Base-by-base conservation (phyloP, 345 rosid species). In the Clarkia xantiana region DNA sequence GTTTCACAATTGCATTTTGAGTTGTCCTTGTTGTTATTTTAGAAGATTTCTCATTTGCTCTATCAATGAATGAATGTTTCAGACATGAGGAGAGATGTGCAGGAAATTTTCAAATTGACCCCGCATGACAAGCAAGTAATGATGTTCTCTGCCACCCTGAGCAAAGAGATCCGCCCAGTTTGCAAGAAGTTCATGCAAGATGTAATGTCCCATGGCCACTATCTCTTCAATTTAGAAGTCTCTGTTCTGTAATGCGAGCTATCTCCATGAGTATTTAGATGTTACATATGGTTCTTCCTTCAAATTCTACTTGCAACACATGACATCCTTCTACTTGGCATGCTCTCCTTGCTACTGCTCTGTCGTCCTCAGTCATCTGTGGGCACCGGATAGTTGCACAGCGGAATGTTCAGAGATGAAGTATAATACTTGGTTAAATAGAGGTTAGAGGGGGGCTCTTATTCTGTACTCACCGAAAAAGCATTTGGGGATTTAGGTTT, bases 181-280 rank as follows among this genome's bases (percentile, higher is more conserved):
- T 93, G 99, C 99, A 87, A 93, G 73, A 93, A 87, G 45, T 93
- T 93, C 58, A 93, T 93, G 99, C 99, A 87, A 87, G 96, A 93
- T 87, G 96, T 93, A 93, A 93, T 84, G 76, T 76, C 66, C 59
- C 68, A 62, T 66, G 57, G 71, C 73, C 89, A 74, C 67, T 71
- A 51, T 69, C 72, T 34, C 76, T 79, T 76, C 70, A 71, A 62
- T 75, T 72, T 78, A 73, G 68, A 68, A 67, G 36, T 29, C 36
- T 77, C 44, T 68, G 60, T 52, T 67, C 59, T 72, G 64, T 47
- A 58, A 47, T 67, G 60, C 66, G 62, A 58, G 71, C 61, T 70
- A 49, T 71, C 76, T 63, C 29, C 67, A 6, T 50, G 62, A 50
- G 19, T 29, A 20, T 4, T 49, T 49, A 49, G 20, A 41, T 29